Evolutionary conservation across 1,284 basidiomycete species (phyloP).

Genomic region (Kwoniella shivajii): DNA sequence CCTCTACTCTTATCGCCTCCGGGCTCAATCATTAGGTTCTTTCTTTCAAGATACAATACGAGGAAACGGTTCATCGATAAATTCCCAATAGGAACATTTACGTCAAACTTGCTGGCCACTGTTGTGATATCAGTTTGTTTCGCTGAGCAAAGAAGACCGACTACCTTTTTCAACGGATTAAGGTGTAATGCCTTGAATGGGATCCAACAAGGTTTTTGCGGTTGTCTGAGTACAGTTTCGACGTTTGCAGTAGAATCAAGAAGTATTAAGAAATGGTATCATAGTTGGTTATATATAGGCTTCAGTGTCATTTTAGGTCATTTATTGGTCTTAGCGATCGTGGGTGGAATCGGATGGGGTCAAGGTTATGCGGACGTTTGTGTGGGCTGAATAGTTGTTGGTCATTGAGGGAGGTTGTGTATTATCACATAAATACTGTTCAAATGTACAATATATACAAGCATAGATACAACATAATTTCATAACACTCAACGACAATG

Average conservation of each 20-base stretch:
- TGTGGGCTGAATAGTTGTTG: constrained; percentile 8
- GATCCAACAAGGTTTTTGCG: constrained; percentile 88
- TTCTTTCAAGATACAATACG: constrained; percentile 73
- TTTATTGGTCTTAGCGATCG: constrained; percentile 69
- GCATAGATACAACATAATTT: too few relatives aligned
- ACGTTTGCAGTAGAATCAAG: constrained; percentile 85
- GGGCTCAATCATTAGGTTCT: constrained; percentile 81
- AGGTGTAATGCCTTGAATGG: constrained; percentile 76
- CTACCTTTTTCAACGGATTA: constrained; percentile 34
- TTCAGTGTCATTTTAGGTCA: constrained; percentile 73
- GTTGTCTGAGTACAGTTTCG: constrained; percentile 90
- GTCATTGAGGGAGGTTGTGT: neutral
- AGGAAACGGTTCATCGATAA: constrained; percentile 56
- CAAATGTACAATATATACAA: too few relatives aligned
- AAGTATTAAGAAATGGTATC: constrained; percentile 58
- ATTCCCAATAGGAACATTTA: constrained; percentile 84
- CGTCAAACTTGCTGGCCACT: constrained; percentile 81
- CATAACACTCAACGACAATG: too few relatives aligned
- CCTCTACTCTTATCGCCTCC: constrained; percentile 89
- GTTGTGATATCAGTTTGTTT: constrained; percentile 74
- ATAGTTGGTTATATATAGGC: constrained; percentile 65
- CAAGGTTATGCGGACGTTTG: constrained; percentile 34
- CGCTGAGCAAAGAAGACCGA: constrained; percentile 62
- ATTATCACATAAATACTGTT: neutral
- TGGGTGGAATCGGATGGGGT: constrained; percentile 71